Evolutionary conservation across 2,329 filamentous ascomycete species (phyloP).

Genomic region (Penicillium crustosum): DNA sequence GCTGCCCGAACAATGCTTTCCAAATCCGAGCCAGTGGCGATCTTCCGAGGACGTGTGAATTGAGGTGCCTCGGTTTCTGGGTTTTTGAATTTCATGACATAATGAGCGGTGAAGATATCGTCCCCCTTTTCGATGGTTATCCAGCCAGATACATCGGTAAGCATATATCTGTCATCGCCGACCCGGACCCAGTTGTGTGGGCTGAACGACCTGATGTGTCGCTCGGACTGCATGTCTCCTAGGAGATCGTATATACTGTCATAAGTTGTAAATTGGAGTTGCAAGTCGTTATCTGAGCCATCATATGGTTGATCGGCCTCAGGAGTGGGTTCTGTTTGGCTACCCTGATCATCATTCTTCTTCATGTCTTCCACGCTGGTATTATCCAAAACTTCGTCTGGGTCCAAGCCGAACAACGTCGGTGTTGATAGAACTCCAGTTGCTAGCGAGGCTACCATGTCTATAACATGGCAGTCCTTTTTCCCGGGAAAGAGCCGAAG

Average conservation of each 20-base stretch:
- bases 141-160: slow-evolving; percentile 65
- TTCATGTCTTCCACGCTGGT: slow-evolving; percentile 63
- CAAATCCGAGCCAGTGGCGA: slow-evolving; percentile 67
- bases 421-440: slow-evolving; percentile 87
- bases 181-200: slow-evolving; percentile 79
- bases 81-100: slow-evolving; percentile 33
- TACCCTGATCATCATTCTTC: slow-evolving; percentile 46
- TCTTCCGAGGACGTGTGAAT: slow-evolving; percentile 66
- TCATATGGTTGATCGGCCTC: slow-evolving; percentile 25
- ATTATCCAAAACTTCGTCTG: slow-evolving; percentile 70
- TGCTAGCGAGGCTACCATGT: slow-evolving; percentile 85
- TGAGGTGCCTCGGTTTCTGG: slow-evolving; percentile 47
- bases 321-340: neutral
- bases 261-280: slow-evolving; percentile 83
- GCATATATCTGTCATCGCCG: slow-evolving; percentile 67
- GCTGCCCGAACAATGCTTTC: slow-evolving; percentile 77
- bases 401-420: slow-evolving; percentile 89
- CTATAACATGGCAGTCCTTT: slow-evolving; percentile 87
- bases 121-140: slow-evolving; percentile 49
- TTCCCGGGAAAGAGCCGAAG: slow-evolving; percentile 82
- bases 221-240: slow-evolving; percentile 74
- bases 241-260: slow-evolving; percentile 89
- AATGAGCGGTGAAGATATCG: slow-evolving; percentile 33
- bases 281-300: slow-evolving; percentile 37
- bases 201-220: slow-evolving; percentile 74